Conservation (phyloP, 805 yeast species). For the Monosporozyma aerobia region DNA sequence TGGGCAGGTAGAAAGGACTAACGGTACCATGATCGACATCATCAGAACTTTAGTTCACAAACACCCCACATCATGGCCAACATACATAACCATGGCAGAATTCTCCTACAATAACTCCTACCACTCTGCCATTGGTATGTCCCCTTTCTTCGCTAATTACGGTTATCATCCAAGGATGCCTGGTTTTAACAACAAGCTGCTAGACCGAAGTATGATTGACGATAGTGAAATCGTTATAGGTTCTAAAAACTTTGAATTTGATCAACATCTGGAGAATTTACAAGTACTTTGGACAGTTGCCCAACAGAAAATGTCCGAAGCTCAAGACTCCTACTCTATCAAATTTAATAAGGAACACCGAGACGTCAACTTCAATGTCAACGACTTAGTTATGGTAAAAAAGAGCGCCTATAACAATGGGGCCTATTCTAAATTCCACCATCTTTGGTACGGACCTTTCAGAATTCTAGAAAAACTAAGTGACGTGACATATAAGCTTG, state of each 20-base stretch:
- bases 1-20: background rate
- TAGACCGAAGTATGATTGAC: background rate
- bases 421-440: background rate
- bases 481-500: background rate
- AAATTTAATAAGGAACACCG: background rate
- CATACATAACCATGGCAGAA: background rate
- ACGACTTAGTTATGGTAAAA: background rate
- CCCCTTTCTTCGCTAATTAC: slow-evolving; percentile 2
- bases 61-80: background rate
- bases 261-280: background rate
- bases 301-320: background rate
- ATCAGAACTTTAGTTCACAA: background rate
- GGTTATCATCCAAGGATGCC: slow-evolving; percentile 2
- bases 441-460: slow-evolving; percentile 3
- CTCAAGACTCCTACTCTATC: background rate
- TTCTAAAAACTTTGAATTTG: no score
- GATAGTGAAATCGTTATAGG: no score
- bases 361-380: background rate
- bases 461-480: background rate
- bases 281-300: background rate
- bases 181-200: background rate
- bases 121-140: background rate
- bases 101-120: slow-evolving; percentile 2
- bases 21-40: background rate
- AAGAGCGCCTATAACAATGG: background rate